These are phyloP conservation scores for Phialophora tarda DNA, from an alignment of 2,329 filamentous ascomycete genomes.

Conservation along the genomic window DNA sequence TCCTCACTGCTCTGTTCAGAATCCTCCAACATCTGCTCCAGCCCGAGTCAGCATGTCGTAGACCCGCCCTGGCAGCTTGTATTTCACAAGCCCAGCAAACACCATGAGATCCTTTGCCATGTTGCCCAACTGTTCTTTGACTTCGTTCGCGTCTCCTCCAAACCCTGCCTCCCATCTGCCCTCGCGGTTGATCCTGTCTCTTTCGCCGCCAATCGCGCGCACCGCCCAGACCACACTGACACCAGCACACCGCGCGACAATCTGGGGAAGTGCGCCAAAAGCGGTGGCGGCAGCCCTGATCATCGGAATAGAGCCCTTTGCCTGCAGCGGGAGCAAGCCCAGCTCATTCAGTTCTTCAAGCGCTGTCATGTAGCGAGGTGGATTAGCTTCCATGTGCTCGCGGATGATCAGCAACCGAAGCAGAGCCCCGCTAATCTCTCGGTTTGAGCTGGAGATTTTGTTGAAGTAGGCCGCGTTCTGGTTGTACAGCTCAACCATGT, in stretches of 20 bases:
- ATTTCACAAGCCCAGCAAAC: constrained; percentile 90
- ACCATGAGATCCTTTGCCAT: constrained; percentile 90
- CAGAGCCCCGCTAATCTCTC: constrained; percentile 64
- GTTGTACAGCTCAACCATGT: constrained; percentile 68
- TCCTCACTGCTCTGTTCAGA: constrained; percentile 38
- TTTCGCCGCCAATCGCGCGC: constrained; percentile 78
- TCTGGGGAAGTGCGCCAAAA: constrained; percentile 77
- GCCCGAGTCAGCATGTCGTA: constrained; percentile 87
- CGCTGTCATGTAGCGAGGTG: constrained; percentile 57
- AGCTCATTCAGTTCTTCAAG: constrained; percentile 55
- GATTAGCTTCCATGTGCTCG: constrained; percentile 61
- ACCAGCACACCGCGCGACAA: constrained; percentile 86
- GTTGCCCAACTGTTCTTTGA: constrained; percentile 45
- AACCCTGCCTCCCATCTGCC: constrained; percentile 74
- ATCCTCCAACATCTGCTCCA: constrained; percentile 66
- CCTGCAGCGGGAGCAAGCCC: constrained; percentile 37
- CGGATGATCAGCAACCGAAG: constrained; percentile 67
- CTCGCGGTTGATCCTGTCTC: constrained; percentile 67
- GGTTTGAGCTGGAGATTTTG: constrained; percentile 63
- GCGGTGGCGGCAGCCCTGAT: constrained; percentile 81
- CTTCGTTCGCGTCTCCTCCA: constrained; percentile 54
- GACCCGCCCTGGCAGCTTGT: constrained; percentile 82
- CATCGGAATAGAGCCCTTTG: constrained; percentile 65
- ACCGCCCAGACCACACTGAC: constrained; percentile 95
- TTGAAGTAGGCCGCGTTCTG: constrained; percentile 65